These are phyloP conservation scores for Penicillium sp. DNA, from an alignment of 2,329 filamentous ascomycete genomes.

Conservation along the genomic window DNA sequence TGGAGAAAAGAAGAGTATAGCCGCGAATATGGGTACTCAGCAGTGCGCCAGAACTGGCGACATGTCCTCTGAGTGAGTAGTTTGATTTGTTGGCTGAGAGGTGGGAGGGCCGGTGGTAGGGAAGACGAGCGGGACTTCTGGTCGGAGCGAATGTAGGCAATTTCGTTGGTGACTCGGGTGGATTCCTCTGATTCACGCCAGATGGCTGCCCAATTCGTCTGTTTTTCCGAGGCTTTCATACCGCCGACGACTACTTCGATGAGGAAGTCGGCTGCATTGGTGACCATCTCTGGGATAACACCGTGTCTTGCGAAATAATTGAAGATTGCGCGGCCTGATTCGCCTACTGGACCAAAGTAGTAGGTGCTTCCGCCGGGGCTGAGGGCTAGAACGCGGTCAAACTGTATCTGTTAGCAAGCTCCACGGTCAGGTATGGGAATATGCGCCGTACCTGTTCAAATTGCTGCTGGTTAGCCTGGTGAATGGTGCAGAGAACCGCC, in stretches of 20 bases:
- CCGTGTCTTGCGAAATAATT: constrained; percentile 62
- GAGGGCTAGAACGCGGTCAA: constrained; percentile 65
- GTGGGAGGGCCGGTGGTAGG: constrained; percentile 38
- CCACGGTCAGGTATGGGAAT: not conserved
- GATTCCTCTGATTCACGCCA: constrained; percentile 62
- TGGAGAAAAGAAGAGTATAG: constrained; percentile 64
- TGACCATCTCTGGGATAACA: constrained; percentile 56
- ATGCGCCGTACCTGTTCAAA: constrained; percentile 45
- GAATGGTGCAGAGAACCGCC: constrained; percentile 66
- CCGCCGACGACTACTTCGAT: constrained; percentile 57
- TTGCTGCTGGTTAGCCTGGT: constrained; percentile 62
- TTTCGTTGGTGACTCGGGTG: constrained; percentile 56
- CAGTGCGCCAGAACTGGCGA: constrained; percentile 66
- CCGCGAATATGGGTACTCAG: constrained; percentile 69
- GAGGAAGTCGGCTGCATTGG: constrained; percentile 60
- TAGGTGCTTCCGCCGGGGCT: constrained; percentile 63
- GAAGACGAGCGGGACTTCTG: constrained; percentile 35
- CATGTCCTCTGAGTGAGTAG: constrained; percentile 66
- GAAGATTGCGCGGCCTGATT: constrained; percentile 58
- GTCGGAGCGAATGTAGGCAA: constrained; percentile 55
- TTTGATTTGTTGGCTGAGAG: constrained; percentile 57
- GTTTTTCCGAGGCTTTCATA: constrained; percentile 47
- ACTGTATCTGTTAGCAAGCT: constrained; percentile 45
- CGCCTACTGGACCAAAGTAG: constrained; percentile 65
- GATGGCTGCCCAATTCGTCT: constrained; percentile 64